A percentile compares a stretch with the other conserved stretches of the same genome.
phyloP scores from a whole-genome alignment of 2,329 filamentous ascomycete genomes.

The Shiraia bambusicola region DNA sequence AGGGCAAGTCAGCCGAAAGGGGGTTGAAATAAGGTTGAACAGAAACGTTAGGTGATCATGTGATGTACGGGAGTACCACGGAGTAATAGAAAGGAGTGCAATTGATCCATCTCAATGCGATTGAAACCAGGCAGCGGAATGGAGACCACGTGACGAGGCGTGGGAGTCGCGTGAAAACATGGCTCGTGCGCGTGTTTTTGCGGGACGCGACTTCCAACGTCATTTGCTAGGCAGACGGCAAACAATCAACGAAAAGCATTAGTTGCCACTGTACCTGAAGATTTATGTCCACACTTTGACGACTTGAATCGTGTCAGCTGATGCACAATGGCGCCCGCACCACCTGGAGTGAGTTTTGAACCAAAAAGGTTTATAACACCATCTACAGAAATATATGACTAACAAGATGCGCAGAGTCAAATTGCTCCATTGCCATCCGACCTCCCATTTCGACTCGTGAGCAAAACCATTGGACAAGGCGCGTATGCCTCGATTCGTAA shows the following conservation, averaged over 20 bases:
- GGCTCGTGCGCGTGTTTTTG: conserved; percentile 16
- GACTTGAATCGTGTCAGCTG: no score
- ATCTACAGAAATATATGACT: conserved; percentile 38
- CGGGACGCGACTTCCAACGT: no score
- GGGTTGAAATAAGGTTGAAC: conserved; percentile 5
- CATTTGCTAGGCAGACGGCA: background rate
- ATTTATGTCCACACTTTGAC: no score
- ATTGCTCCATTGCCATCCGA: conserved; percentile 80
- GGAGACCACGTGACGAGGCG: conserved; percentile 13
- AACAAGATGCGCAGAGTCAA: conserved; percentile 62
- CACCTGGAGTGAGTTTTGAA: conserved; percentile 27
- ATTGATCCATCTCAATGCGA: background rate
- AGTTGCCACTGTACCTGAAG: no score
- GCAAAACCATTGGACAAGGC: conserved; percentile 92
- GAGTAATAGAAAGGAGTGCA: no score
- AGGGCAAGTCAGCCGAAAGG: conserved; percentile 1
- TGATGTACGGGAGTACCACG: background rate
- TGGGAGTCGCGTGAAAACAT: conserved; percentile 11
- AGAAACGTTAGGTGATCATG: background rate
- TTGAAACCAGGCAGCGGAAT: no score
- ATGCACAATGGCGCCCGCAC: conserved; percentile 24
- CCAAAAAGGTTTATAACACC: background rate
- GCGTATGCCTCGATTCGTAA: conserved; percentile 99
- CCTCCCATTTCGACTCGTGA: conserved; percentile 90
- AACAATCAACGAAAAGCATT: no score